Conservation (phyloP, 2,329 filamentous ascomycete species). For the Paecilomyces formosus region DNA sequence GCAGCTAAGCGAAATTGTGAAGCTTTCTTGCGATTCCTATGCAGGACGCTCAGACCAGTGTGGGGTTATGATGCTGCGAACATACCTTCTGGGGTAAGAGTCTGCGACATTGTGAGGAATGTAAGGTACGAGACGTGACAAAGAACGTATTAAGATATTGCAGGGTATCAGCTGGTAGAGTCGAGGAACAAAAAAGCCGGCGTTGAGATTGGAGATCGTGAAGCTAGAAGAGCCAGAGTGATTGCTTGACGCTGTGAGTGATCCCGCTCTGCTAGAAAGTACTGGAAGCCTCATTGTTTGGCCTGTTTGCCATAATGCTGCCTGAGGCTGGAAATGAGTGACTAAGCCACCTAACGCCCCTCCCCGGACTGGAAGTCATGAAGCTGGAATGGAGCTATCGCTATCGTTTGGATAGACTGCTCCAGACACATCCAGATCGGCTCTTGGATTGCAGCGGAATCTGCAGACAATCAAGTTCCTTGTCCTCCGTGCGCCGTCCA, state of each 20-base stretch:
- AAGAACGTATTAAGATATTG: neutral
- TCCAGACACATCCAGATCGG: neutral
- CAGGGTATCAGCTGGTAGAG: neutral
- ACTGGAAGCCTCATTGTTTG: constrained; percentile 34
- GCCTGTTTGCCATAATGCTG: constrained; percentile 19
- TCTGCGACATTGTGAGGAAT: neutral
- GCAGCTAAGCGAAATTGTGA: neutral
- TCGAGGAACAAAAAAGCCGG: neutral
- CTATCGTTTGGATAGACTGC: neutral
- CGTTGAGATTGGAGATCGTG: neutral
- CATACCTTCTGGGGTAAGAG: neutral
- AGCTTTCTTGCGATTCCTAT: neutral
- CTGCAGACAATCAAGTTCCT: neutral
- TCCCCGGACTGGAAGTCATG: neutral
- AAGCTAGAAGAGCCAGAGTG: neutral
- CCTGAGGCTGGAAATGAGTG: constrained; percentile 16
- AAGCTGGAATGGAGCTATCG: neutral
- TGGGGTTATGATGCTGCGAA: neutral
- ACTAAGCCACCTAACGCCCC: constrained; percentile 1
- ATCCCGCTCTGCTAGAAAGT: constrained; percentile 25
- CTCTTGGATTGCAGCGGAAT: neutral
- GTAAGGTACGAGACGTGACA: neutral
- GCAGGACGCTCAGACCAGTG: neutral
- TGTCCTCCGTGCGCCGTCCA: neutral
- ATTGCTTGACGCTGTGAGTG: neutral